These are phyloP conservation scores for Yamadazyma trypodendri DNA, from an alignment of 1,139 yeast genomes.

Conservation along the genomic window DNA sequence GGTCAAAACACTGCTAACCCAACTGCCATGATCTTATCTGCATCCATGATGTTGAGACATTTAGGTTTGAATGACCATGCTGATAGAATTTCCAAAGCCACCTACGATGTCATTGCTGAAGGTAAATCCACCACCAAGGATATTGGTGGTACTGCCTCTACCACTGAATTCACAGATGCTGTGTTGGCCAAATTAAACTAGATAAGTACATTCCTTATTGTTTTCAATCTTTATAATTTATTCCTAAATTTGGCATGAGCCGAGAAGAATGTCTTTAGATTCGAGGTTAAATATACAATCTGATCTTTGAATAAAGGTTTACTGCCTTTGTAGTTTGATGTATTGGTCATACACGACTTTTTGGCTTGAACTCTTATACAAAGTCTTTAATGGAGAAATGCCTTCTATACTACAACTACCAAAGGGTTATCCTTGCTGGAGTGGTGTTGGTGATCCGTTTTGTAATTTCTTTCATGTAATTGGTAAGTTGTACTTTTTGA, in stretches of 20 bases:
- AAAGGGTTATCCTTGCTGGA: too few species aligned
- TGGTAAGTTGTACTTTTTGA: too few species aligned
- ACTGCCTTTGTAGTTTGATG: too few species aligned
- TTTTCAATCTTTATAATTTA: constrained; percentile 2
- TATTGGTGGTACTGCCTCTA: constrained; percentile 84
- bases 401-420: too few species aligned
- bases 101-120: constrained; percentile 84
- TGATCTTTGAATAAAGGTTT: too few species aligned
- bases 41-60: constrained; percentile 91
- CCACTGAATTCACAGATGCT: constrained; percentile 92
- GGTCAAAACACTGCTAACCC: constrained; percentile 97
- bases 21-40: constrained; percentile 92
- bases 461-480: too few species aligned
- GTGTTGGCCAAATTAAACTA: constrained; percentile 62
- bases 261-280: background rate
- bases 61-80: constrained; percentile 84
- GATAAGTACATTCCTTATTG: constrained; percentile 1
- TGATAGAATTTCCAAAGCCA: constrained; percentile 83
- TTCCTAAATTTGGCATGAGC: background rate
- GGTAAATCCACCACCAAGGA: constrained; percentile 80
- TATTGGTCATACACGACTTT: background rate
- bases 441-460: too few species aligned
- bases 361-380: too few species aligned
- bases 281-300: background rate
- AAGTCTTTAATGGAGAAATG: too few species aligned